These are phyloP conservation scores for Talaromyces sp. DNA, from an alignment of 2,329 filamentous ascomycete genomes.

Conservation along the genomic window DNA sequence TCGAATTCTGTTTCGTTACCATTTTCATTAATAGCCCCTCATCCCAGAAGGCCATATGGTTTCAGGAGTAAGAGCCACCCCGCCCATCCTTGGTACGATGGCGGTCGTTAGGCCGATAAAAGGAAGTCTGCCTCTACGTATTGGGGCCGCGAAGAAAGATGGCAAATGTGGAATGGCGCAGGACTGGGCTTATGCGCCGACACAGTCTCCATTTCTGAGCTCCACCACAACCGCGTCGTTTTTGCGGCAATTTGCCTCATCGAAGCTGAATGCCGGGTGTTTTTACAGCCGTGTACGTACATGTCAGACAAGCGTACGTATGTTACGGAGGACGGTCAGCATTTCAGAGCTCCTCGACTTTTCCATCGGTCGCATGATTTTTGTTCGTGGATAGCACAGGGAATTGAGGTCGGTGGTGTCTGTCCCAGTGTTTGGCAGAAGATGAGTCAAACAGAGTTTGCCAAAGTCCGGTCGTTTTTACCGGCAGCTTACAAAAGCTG, in stretches of 20 bases:
- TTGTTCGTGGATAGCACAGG: no score
- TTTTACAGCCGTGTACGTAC: not conserved
- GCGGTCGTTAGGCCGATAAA: not conserved
- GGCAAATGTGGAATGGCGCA: conserved; percentile 5
- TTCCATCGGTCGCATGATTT: not conserved
- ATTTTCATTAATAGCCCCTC: not conserved
- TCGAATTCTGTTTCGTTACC: not conserved
- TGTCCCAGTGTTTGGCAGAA: not conserved
- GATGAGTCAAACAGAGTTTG: not conserved
- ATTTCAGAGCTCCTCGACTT: not conserved
- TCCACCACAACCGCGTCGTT: conserved; percentile 11
- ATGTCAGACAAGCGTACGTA: not conserved
- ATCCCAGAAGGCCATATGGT: not conserved
- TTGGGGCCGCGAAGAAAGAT: not conserved
- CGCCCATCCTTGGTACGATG: not conserved
- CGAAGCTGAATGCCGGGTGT: not conserved
- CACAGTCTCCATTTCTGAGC: conserved; percentile 10
- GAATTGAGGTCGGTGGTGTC: not conserved
- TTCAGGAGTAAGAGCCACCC: conserved; percentile 1
- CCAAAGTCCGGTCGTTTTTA: conserved; percentile 12
- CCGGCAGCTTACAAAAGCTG: not conserved
- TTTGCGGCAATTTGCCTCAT: conserved; percentile 13
- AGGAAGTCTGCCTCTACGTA: not conserved
- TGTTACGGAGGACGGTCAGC: not conserved
- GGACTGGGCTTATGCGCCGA: conserved; percentile 5